Conservation (phyloP, 148 eudicot species). For the Fagopyrum tataricum region DNA sequence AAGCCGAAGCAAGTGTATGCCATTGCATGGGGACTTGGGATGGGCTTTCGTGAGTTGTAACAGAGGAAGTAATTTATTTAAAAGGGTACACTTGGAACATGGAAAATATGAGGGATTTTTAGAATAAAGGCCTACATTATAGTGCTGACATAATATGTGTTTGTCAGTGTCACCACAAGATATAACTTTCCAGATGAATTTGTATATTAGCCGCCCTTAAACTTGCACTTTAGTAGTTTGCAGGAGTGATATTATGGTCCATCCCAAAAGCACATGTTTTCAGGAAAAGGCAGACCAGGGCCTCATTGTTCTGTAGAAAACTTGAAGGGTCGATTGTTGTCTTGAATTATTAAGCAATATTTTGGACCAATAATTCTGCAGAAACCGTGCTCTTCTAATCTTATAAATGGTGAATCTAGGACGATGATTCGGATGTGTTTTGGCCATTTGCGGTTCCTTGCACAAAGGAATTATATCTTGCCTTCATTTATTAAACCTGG, state of each 20-base stretch:
- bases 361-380: not conserved
- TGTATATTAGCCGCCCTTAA: not conserved
- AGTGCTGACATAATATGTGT: not conserved
- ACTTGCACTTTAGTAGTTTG: not conserved
- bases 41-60: too few species aligned
- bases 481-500: slow-evolving; percentile 1
- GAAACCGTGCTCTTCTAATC: not conserved
- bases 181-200: slow-evolving; percentile 1
- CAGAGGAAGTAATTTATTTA: too few species aligned
- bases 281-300: too few species aligned
- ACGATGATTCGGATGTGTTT: not conserved
- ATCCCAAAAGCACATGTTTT: not conserved
- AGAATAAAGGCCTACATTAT: too few species aligned
- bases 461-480: not conserved
- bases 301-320: too few species aligned
- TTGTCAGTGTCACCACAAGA: not conserved
- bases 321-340: too few species aligned
- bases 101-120: not conserved
- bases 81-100: too few species aligned
- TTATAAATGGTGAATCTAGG: not conserved
- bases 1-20: too few species aligned
- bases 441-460: not conserved
- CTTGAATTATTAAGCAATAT: not conserved
- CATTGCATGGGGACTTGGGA: too few species aligned
- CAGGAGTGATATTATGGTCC: not conserved